Evolutionary conservation across 2,329 filamentous ascomycete species (phyloP), one percentile per base, ranked within the genome.

Genomic region (Cercospora sp.): DNA sequence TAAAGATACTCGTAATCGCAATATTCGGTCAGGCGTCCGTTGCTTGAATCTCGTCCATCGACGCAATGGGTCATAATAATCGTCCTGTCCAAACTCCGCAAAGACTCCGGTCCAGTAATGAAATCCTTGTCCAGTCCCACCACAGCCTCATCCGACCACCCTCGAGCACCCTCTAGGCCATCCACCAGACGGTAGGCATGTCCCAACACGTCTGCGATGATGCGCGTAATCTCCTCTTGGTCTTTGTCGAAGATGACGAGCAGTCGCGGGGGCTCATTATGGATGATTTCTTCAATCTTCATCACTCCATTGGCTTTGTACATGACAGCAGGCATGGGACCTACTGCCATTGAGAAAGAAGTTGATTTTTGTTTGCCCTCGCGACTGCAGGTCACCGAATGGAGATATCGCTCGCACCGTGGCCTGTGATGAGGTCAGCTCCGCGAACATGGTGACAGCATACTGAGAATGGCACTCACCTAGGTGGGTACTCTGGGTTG

Each of bases 1-100:
- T 95, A 96, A 21, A 96, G 84, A 73, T 94, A 95, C 78, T 96
- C 92, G 80, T 94, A 95, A 80, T 95, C 91, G 81, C 91, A 94
- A 65, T 86, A 78, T 13, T 85, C 81, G 10, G 89, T 92, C 24
- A 92, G 83, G 26, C 84, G 78, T 43, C 85, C 77, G 71, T 91
- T 88, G 16, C 73, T 68, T 26, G 67, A 60, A 82, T 90, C 91
- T 32, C 88, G 88, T 65, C 88, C 83, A 74, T 89, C 88, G 70
- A 93, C 88, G 76, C 90, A 92, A 78, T 94, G 91, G 26, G 91
- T 89, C 77, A 94, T 91, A 77, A 95, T 90, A 66, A 89, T 82
- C 59, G 93, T 85, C 55, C 92, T 82, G 37, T 88, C 83, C 13
- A 83, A 80, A 69, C 82, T 85, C 73, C 89, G 86, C n/a, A 82